Percentiles rank a stretch among this genome's conserved stretches.
Evolutionary conservation across 495 filamentous ascomycete genomes (phyloP).

Genomic region (Lasiosphaeria ovina): DNA sequence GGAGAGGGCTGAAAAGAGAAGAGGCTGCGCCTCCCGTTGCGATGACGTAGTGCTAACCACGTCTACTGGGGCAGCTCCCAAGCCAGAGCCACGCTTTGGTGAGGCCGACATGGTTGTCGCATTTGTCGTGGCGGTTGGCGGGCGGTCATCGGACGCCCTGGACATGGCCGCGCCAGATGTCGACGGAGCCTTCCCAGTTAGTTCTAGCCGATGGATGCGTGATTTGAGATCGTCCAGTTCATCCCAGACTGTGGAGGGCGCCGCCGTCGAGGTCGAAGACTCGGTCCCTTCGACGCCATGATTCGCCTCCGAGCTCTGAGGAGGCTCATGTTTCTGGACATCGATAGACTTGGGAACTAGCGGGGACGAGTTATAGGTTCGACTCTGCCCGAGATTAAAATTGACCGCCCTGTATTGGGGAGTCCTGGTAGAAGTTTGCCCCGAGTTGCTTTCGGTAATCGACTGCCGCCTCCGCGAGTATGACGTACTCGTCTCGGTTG

Average conservation of each 20-base stretch:
- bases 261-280: conserved; percentile 80
- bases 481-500: conserved; percentile 41
- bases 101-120: conserved; percentile 88
- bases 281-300: conserved; percentile 62
- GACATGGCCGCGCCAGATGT: conserved; percentile 78
- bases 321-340: conserved; percentile 31
- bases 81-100: conserved; percentile 62
- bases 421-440: conserved; percentile 30
- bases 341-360: conserved; percentile 49
- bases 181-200: conserved; percentile 81
- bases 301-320: conserved; percentile 29
- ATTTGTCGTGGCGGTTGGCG: conserved; percentile 89
- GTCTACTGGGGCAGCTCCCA: conserved; percentile 38
- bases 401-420: conserved; percentile 53
- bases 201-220: conserved; percentile 85
- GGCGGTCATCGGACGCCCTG: conserved; percentile 72
- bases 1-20: conserved; percentile 74
- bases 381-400: conserved; percentile 53
- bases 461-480: conserved; percentile 38
- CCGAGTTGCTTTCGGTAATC: conserved; percentile 37
- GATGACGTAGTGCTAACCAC: conserved; percentile 23
- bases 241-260: conserved; percentile 94
- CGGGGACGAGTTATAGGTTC: conserved; percentile 57
- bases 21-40: conserved; percentile 61
- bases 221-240: conserved; percentile 95